Evolutionary conservation across 768 basidiomycete species (phyloP).

Genomic region (Coprinopsis cinerea): DNA sequence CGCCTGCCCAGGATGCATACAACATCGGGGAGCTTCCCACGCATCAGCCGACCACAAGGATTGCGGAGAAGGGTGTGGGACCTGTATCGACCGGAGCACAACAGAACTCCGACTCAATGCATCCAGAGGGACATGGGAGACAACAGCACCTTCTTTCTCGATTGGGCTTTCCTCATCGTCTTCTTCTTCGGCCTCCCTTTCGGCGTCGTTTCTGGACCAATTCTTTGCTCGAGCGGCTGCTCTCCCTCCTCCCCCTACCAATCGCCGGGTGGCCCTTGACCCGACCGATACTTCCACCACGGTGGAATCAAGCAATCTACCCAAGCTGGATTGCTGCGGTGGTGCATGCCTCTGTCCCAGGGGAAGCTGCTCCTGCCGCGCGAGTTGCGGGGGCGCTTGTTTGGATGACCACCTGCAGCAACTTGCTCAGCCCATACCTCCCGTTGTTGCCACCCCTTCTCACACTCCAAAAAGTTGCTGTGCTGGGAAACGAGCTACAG

Average conservation of each 20-base stretch:
- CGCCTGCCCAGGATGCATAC: conserved; percentile 66
- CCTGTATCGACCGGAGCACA: conserved; percentile 50
- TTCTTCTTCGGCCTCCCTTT: neutral
- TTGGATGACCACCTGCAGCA: conserved; percentile 17
- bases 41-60: conserved; percentile 39
- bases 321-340: conserved; percentile 64
- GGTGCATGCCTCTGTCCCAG: conserved; percentile 54
- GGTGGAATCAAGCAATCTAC: conserved; percentile 37
- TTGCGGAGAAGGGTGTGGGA: conserved; percentile 51
- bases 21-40: conserved; percentile 55
- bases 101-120: conserved; percentile 6
- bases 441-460: neutral
- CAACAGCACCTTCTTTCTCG: neutral
- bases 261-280: conserved; percentile 40
- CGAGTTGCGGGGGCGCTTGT: conserved; percentile 51
- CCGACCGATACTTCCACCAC: conserved; percentile 42
- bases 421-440: neutral
- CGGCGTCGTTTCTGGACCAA: conserved; percentile 40
- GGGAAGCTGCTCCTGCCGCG: conserved; percentile 50
- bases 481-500: conserved; percentile 13
- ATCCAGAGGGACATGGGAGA: conserved; percentile 6
- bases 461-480: conserved; percentile 25
- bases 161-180: neutral
- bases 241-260: conserved; percentile 51
- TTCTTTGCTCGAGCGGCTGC: conserved; percentile 68